Evolutionary conservation across 169 alveolate genomes (phyloP), one percentile per base, ranked within the genome.

Genomic region (Amoebophrya sp.): DNA sequence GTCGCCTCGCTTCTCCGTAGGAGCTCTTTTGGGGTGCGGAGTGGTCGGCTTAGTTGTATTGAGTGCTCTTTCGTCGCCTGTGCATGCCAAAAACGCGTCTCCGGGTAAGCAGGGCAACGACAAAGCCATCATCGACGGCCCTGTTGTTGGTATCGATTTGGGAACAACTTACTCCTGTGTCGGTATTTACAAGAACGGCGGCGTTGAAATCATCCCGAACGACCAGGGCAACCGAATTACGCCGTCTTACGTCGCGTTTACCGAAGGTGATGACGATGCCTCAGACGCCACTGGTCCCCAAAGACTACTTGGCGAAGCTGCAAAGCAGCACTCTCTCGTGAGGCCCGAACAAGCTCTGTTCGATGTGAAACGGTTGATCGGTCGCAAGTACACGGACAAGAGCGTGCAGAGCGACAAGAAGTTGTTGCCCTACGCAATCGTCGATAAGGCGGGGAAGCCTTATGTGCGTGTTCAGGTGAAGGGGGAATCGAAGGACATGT

Each of bases 221-320:
- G 98, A 96, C 93, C 97, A 96, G 94, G 98, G 99, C 41, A 98
- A 98, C 96, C 97, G 99, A 93, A 98, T 98, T 94, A 98, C 99
- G 39, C 99, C 99, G 36, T 98, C 99, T 41, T 98, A 98, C 92
- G 99, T 98, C 26, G 99, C 99, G 36, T 98, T 98, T 95, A 97
- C 98, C 47, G 89, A 6, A 0, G 99, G 97, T 40, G 99, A 97
- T 76, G n/a, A n/a, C n/a, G n/a, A n/a, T n/a, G n/a, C n/a, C n/a
- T n/a, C n/a, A n/a, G 94, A 99, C 98, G 93, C 96, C 98, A 96
- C 95, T 98, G 94, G 99, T 99, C 41, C 98, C 99, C 3, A 98
- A 99, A 36, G 98, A 91, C 95, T 97, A n/a, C 97, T 98, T 41
- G 99, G 99, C 39, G 99, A 97, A 90, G 97, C 99, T 76, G 99